Evolutionary conservation across 108 stramenopile genomes (phyloP), one percentile per base, ranked within the genome.

Genomic region (Skeletonema tropicum): DNA sequence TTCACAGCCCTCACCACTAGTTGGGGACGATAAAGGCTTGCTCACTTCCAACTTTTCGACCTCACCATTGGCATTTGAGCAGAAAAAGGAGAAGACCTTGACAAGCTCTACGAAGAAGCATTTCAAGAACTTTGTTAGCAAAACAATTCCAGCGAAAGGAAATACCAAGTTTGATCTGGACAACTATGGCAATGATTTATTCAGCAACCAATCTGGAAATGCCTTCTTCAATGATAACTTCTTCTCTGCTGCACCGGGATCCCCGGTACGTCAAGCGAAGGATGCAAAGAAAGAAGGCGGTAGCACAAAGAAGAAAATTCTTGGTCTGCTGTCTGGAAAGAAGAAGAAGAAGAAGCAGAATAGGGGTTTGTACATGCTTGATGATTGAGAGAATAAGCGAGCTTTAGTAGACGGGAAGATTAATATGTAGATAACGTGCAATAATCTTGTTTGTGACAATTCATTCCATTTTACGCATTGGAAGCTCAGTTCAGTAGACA

Each of bases 231-330:
- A 23, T 55, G 6, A 55, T 23, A 23, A 55, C 52, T 55, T 55
- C 23, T 55, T 55, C 52, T 55, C 6, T 55, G 21, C 52, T 55
- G 52, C 52, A 23, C 52, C 52, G 6, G 23, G 3, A n/a, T 55
- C 52, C 25, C 52, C 52, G 9, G 52, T 55, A 55, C 52, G 52
- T 23, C 52, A 55, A 55, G 23, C 52, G 25, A 55, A 23, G 52
- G 52, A 55, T 23, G 52, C 21, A 55, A 55, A 25, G 52, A 55
- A 23, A 23, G 52, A 55, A 21, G 52, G 52, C 1, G 19, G 52
- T 2, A 55, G 52, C 23, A 55, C 52, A 6, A 55, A 55, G 52
- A 55, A 55, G 23, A 55, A 55, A 55, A 55, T 55, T 23, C 23
- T 55, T 23, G 52, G 52, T 25, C 21, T 55, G 19, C n/a, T 55